phyloP scores from a whole-genome alignment of 768 basidiomycete genomes.

The Rickenella mellea region DNA sequence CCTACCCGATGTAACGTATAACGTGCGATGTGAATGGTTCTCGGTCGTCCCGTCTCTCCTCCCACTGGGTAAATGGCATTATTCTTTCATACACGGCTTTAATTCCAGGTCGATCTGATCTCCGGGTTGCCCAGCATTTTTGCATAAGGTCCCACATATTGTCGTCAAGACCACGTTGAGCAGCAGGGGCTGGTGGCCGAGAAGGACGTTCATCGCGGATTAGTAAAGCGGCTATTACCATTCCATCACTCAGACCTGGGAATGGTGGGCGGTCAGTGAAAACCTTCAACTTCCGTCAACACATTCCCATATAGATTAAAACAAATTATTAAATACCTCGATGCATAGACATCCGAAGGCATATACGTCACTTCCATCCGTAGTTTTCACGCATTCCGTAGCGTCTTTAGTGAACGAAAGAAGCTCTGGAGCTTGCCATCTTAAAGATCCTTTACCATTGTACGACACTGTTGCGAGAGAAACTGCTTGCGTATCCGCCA shows the following conservation, averaged over 20 bases:
- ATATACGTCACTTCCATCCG: neutral
- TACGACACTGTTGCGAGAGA: neutral
- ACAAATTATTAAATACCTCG: neutral
- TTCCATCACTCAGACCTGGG: neutral
- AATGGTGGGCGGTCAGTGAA: neutral
- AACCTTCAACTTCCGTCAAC: neutral
- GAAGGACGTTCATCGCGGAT: conserved; percentile 34
- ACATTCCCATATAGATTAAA: neutral
- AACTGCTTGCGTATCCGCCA: conserved; percentile 11
- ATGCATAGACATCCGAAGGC: neutral
- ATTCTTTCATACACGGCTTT: too few species aligned
- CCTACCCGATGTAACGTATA: too few species aligned
- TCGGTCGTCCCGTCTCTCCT: too few species aligned
- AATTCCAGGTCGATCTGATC: conserved; percentile 30
- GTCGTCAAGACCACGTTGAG: conserved; percentile 36
- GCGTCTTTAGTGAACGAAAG: neutral
- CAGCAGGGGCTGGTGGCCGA: conserved; percentile 26
- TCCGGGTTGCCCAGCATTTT: conserved; percentile 31
- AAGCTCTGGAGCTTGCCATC: neutral
- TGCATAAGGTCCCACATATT: conserved; percentile 33
- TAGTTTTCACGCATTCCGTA: neutral
- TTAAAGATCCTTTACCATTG: neutral
- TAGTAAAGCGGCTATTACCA: conserved; percentile 26
- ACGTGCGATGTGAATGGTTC: too few species aligned
- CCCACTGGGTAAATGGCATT: too few species aligned